Evolutionary conservation across 2,329 filamentous ascomycete species (phyloP).

Genomic region (Ophiostoma australiae): DNA sequence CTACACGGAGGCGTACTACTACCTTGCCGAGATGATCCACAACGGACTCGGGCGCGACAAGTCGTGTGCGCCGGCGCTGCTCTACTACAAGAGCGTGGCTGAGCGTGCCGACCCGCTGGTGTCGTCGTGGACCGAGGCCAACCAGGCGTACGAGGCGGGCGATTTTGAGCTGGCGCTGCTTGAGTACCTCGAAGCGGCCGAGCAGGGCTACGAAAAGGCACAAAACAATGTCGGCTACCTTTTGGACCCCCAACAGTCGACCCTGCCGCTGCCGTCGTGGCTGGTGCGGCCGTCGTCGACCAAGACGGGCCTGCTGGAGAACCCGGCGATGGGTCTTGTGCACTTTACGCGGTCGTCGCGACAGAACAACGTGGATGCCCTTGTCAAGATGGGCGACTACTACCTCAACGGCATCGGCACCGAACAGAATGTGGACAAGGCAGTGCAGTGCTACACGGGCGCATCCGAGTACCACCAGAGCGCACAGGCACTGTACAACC

Average conservation of each 20-base stretch:
- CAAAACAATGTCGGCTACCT: conserved; percentile 88
- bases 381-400: conserved; percentile 98
- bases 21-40: conserved; percentile 80
- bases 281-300: conserved; percentile 32
- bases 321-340: conserved; percentile 65
- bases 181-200: conserved; percentile 78
- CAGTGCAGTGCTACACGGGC: conserved; percentile 85
- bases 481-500: conserved; percentile 92
- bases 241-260: conserved; percentile 66
- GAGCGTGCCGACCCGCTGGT: conserved; percentile 68
- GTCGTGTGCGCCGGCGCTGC: conserved; percentile 69
- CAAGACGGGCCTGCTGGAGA: conserved; percentile 41
- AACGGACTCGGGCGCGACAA: conserved; percentile 75
- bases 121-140: conserved; percentile 77
- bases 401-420: conserved; percentile 80
- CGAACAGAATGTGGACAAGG: conserved; percentile 69
- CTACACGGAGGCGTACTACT: conserved; percentile 86
- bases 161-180: conserved; percentile 76
- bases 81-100: conserved; percentile 76
- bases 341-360: conserved; percentile 95
- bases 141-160: conserved; percentile 72
- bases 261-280: conserved; percentile 52
- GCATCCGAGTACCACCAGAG: conserved; percentile 88
- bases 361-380: conserved; percentile 85
- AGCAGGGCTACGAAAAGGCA: conserved; percentile 84